These are phyloP conservation scores for Leptomonas pyrrhocoris DNA, from an alignment of 208 protist genomes.

Conservation along the genomic window DNA sequence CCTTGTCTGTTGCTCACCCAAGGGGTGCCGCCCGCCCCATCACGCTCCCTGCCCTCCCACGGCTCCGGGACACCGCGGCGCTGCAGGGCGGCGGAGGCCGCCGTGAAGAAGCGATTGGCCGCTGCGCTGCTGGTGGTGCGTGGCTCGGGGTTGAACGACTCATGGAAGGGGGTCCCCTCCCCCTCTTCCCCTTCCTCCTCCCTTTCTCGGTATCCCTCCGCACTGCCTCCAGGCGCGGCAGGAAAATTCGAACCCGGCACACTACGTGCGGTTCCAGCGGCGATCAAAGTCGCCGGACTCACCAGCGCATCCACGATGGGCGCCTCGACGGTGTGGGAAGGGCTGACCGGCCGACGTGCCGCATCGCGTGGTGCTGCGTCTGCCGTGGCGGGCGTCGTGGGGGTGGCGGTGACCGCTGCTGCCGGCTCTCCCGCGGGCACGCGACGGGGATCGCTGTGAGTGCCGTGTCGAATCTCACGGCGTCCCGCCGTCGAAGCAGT, in stretches of 20 bases:
- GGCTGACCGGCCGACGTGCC: not conserved
- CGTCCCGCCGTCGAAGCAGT: not conserved
- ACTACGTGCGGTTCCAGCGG: not conserved
- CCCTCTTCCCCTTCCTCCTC: no score
- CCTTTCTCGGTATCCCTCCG: no score
- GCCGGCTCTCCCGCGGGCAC: not conserved
- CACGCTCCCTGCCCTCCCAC: not conserved
- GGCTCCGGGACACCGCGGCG: not conserved
- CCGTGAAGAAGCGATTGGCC: constrained; percentile 22
- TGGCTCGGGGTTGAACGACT: not conserved
- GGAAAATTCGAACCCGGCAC: not conserved
- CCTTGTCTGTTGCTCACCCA: no score
- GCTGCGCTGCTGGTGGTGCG: not conserved
- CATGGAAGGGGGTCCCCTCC: no score
- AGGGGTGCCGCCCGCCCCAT: not conserved
- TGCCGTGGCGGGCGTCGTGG: not conserved
- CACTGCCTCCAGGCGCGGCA: not conserved
- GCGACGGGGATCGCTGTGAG: not conserved
- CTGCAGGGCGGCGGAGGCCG: constrained; percentile 25
- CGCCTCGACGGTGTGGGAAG: constrained; percentile 10
- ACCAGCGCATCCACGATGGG: constrained; percentile 16
- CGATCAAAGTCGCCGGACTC: not conserved
- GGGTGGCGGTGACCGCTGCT: not conserved
- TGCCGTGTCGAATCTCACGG: not conserved
- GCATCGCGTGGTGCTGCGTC: not conserved